Base-by-base conservation (phyloP, 768 basidiomycete genomes). In the Cyclocybe cylindracea region DNA sequence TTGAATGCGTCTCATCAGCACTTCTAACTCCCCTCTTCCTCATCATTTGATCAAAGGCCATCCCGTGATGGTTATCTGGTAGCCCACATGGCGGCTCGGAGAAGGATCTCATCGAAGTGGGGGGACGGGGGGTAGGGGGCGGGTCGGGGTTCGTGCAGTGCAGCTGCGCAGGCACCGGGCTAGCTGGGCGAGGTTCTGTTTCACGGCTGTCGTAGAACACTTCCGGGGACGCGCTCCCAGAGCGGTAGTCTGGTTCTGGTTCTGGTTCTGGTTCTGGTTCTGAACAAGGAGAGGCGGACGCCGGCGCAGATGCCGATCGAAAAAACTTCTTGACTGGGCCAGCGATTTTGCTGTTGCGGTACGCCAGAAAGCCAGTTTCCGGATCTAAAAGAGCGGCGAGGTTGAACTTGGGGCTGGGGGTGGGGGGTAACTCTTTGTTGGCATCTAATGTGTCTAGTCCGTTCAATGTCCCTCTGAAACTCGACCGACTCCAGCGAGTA, bases 351-450 rank as follows among this genome's bases (percentile, higher is more conserved):
- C 53, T 47, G 10, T 47, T 40, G n/a, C 29, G 24, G 41, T 50
- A 54, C 4, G 48, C 48, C 10, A 35, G 29, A 3, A 54, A 11
- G 5, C 53, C 53, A 9, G 19, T 43, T 16, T 49, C 39, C 4
- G 35, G 40, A 13, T 54, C 53, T 47, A 47, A 54, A 24, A 54
- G 48, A 38, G 53, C 48, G 5, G 55, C 51, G 24, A 51, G 48
- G 14, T 44, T 53, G 41, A 36, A 47, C 36, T 36, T 48, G n/a
- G 51, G 45, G 39, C n/a, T 29, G 39, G 51, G 41, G 41, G 40
- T 32, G 14, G 39, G 48, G 29, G 32, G 48, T 39, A 34, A 32
- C 29, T 10, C 29, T 50, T 50, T 39, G 33, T 13, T 11, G 39
- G 33, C 36, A 7, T 9, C 8, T 33, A 10, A 29, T 10, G 37